Conservation (phyloP, 2,329 filamentous ascomycete species). For the Fonsecaea multimorphosa region DNA sequence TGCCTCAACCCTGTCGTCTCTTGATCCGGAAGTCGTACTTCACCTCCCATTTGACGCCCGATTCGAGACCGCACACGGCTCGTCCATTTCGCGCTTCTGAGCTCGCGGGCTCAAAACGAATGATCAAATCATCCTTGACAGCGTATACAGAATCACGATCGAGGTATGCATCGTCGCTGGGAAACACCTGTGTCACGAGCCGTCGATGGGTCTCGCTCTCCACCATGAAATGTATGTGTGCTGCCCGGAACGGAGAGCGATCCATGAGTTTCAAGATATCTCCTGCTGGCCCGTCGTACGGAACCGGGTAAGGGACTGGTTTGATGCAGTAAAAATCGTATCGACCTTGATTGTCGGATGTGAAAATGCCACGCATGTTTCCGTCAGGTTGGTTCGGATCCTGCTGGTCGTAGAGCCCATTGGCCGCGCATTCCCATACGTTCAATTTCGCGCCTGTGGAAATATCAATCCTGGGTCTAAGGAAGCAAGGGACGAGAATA, state of each 20-base stretch:
- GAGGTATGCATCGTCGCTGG: conserved; percentile 67
- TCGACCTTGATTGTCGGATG: conserved; percentile 66
- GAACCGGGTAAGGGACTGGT: conserved; percentile 64
- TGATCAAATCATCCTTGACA: conserved; percentile 63
- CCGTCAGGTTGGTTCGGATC: conserved; percentile 71
- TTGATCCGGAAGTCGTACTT: conserved; percentile 6
- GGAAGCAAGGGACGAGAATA: neutral
- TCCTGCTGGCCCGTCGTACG: conserved; percentile 63
- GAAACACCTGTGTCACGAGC: conserved; percentile 79
- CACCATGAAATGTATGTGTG: conserved; percentile 68
- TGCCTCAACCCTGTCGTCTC: neutral
- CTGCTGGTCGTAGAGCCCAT: conserved; percentile 74
- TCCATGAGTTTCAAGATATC: conserved; percentile 64
- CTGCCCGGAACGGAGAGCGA: conserved; percentile 66
- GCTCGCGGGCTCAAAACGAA: conserved; percentile 59
- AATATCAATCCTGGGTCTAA: neutral
- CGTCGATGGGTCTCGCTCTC: conserved; percentile 65
- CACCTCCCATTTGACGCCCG: neutral
- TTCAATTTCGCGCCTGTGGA: conserved; percentile 69
- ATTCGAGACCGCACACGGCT: neutral
- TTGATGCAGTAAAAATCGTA: conserved; percentile 68
- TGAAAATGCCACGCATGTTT: conserved; percentile 75
- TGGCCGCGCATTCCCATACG: conserved; percentile 79
- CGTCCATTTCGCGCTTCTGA: neutral
- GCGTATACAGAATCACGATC: conserved; percentile 65